These are phyloP conservation scores for Saitozyma podzolica DNA, from an alignment of 768 basidiomycete genomes.

Conservation along the genomic window DNA sequence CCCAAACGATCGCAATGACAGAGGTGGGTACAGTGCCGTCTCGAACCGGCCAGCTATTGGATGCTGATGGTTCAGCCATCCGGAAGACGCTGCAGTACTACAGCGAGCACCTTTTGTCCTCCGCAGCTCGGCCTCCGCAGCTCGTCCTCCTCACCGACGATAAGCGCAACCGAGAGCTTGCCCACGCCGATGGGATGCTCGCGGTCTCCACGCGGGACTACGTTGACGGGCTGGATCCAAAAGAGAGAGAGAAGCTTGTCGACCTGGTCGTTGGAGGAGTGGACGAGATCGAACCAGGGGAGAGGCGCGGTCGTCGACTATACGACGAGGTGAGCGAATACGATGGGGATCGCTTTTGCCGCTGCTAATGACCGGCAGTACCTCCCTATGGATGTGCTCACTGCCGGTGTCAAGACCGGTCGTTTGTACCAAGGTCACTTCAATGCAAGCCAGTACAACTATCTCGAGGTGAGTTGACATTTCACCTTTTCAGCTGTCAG, in stretches of 20 bases:
- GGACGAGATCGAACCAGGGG: constrained; percentile 56
- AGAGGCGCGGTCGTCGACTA: constrained; percentile 27
- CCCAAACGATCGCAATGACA: constrained; percentile 88
- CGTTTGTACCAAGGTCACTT: constrained; percentile 89
- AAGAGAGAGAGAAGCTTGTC: constrained; percentile 64
- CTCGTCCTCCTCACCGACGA: constrained; percentile 89
- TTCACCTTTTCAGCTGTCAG: not conserved
- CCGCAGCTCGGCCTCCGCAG: constrained; percentile 56
- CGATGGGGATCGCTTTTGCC: not conserved
- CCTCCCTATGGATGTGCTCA: constrained; percentile 66
- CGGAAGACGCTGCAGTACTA: constrained; percentile 88
- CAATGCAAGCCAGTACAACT: constrained; percentile 93
- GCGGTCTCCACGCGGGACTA: constrained; percentile 67
- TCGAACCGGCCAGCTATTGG: not conserved
- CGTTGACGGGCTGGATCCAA: constrained; percentile 66
- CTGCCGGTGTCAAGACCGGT: constrained; percentile 81
- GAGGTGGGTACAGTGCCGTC: constrained; percentile 61
- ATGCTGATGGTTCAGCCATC: constrained; percentile 63
- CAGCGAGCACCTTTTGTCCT: constrained; percentile 62
- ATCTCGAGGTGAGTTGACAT: constrained; percentile 69
- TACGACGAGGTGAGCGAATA: constrained; percentile 67
- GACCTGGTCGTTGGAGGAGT: constrained; percentile 77
- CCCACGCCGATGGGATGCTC: constrained; percentile 60
- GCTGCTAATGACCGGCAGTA: constrained; percentile 60
- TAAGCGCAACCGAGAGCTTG: constrained; percentile 74